Conservation (phyloP, 192 early-diverging fungal species). For the Backusella parvicylindrica region DNA sequence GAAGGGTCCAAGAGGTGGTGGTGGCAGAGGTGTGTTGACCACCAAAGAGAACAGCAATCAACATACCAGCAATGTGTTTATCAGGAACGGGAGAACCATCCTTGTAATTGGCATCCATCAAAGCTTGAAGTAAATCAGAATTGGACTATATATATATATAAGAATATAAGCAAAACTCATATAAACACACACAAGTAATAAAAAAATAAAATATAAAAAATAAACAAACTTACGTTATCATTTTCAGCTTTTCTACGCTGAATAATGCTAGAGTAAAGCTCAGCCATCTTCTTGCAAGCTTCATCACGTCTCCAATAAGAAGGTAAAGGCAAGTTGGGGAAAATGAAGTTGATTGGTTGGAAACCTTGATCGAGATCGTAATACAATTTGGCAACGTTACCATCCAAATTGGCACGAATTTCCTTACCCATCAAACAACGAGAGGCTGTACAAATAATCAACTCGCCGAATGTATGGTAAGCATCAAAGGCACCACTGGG, state of each 20-base stretch:
- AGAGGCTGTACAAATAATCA: slow-evolving; percentile 94
- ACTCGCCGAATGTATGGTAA: slow-evolving; percentile 78
- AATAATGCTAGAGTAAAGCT: slow-evolving; percentile 79
- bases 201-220: too few relatives aligned
- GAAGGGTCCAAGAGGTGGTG: slow-evolving; percentile 87
- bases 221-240: slow-evolving; percentile 22
- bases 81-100: slow-evolving; percentile 82
- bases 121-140: slow-evolving; percentile 73
- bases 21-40: slow-evolving; percentile 97
- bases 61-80: slow-evolving; percentile 86
- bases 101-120: slow-evolving; percentile 89
- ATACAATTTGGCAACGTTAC: slow-evolving; percentile 74
- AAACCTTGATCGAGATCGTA: slow-evolving; percentile 93
- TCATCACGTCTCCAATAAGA: slow-evolving; percentile 81
- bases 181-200: background rate
- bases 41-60: slow-evolving; percentile 96
- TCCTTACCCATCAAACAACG: slow-evolving; percentile 93
- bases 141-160: slow-evolving; percentile 9
- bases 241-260: slow-evolving; percentile 62
- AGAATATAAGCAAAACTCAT: background rate
- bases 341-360: slow-evolving; percentile 92
- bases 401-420: slow-evolving; percentile 80
- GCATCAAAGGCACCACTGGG: slow-evolving; percentile 59
- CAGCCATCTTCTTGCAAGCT: slow-evolving; percentile 80
- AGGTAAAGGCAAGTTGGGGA: slow-evolving; percentile 88